These are phyloP conservation scores for Boletus smithii DNA, from an alignment of 1,284 basidiomycete genomes.

Conservation along the genomic window DNA sequence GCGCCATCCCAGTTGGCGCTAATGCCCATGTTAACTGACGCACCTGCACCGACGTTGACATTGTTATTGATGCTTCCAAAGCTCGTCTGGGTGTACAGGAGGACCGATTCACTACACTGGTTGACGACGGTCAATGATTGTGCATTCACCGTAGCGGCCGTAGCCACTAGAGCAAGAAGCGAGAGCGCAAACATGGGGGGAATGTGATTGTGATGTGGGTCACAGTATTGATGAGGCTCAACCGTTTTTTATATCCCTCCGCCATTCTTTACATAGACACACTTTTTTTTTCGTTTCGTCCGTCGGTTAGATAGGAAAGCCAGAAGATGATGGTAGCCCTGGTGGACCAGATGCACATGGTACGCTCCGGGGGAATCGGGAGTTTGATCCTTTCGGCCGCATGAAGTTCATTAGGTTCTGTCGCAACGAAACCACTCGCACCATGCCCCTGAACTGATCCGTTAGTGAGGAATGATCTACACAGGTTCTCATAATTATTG, in stretches of 20 bases:
- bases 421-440: neutral
- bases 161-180: slow-evolving; percentile 12
- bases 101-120: slow-evolving; percentile 18
- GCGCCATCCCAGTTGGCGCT: slow-evolving; percentile 26
- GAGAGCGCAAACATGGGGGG: slow-evolving; percentile 5
- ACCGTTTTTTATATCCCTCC: neutral
- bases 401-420: neutral
- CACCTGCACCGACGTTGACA: slow-evolving; percentile 8
- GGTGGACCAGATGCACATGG: neutral
- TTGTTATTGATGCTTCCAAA: slow-evolving; percentile 18
- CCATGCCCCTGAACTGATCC: too few species aligned
- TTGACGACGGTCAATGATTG: slow-evolving; percentile 3
- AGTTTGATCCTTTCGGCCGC: neutral
- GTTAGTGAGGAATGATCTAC: too few species aligned
- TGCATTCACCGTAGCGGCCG: slow-evolving; percentile 1
- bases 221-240: neutral
- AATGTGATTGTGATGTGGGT: neutral
- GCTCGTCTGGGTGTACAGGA: slow-evolving; percentile 23
- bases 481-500: too few species aligned
- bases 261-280: neutral
- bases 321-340: too few species aligned
- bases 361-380: neutral
- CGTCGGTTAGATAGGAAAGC: neutral
- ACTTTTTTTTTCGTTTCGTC: neutral
- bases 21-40: slow-evolving; percentile 19